Percentiles rank a stretch among this genome's conserved stretches.
These are phyloP conservation scores for Tulasnella sp. DNA, from an alignment of 768 basidiomycete genomes.

Conservation along the genomic window DNA sequence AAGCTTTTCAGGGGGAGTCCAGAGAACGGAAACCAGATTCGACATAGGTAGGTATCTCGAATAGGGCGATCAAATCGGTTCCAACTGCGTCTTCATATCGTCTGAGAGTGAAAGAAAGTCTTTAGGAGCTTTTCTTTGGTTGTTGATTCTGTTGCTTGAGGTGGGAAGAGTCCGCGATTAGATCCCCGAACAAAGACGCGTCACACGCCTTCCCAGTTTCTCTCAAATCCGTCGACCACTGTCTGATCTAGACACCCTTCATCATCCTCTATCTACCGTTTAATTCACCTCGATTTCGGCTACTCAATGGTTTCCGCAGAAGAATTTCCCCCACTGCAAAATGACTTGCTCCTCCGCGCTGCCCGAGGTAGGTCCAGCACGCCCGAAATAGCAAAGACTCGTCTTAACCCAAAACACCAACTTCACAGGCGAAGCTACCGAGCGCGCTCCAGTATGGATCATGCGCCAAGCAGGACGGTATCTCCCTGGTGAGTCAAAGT, in stretches of 20 bases:
- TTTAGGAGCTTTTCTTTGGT: no score
- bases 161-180: no score
- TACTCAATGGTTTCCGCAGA: background rate
- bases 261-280: background rate
- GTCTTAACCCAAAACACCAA: background rate
- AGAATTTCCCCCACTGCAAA: conserved; percentile 62
- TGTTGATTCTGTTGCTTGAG: no score
- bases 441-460: conserved; percentile 94
- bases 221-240: background rate
- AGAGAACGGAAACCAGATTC: no score
- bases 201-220: background rate
- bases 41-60: no score
- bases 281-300: background rate
- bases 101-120: no score
- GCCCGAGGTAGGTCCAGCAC: conserved; percentile 45
- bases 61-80: no score
- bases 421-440: conserved; percentile 60
- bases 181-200: no score
- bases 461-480: conserved; percentile 97
- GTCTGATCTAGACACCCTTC: background rate
- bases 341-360: conserved; percentile 82
- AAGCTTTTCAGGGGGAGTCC: no score
- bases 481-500: conserved; percentile 72
- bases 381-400: background rate
- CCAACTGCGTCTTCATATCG: no score